A percentile compares a stretch with the other conserved stretches of the same genome.
phyloP scores from a whole-genome alignment of 2,329 filamentous ascomycete species.

The Plenodomus biglobosus region DNA sequence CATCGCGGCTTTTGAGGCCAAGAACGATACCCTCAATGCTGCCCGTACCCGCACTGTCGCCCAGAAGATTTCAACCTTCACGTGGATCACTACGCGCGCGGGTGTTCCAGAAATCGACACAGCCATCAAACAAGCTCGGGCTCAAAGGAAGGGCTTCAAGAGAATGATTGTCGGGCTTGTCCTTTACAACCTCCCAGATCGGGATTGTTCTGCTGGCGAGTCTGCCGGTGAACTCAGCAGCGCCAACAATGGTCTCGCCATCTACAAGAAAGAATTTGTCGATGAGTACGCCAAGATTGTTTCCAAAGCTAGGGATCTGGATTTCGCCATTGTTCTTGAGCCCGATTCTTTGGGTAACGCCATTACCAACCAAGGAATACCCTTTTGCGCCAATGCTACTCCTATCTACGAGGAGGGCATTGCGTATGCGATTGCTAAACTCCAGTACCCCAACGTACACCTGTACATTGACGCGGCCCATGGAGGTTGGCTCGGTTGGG shows the following conservation, averaged over 20 bases:
- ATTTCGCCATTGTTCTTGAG: constrained; percentile 35
- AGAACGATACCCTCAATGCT: constrained; percentile 29
- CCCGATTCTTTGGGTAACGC: constrained; percentile 33
- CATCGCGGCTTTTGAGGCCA: constrained; percentile 23
- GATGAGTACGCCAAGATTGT: constrained; percentile 31
- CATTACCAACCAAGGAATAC: constrained; percentile 30
- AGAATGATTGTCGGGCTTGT: constrained; percentile 51
- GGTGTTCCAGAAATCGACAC: constrained; percentile 20
- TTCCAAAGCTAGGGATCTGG: constrained; percentile 26
- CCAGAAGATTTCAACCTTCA: constrained; percentile 31
- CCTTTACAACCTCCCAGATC: constrained; percentile 94
- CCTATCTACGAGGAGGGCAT: constrained; percentile 34
- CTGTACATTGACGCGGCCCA: constrained; percentile 37
- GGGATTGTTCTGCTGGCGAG: constrained; percentile 78
- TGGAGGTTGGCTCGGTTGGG: constrained; percentile 35
- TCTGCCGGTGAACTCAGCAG: constrained; percentile 77
- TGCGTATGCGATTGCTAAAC: constrained; percentile 32
- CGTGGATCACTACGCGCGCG: constrained; percentile 28
- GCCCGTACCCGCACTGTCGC: constrained; percentile 31
- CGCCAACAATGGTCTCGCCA: constrained; percentile 47
- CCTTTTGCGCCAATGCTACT: constrained; percentile 25
- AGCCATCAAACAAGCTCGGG: constrained; percentile 26
- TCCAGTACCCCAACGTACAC: constrained; percentile 31
- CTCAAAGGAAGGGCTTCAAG: constrained; percentile 19
- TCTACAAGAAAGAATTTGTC: constrained; percentile 35